phyloP scores from a whole-genome alignment of 495 filamentous ascomycete genomes.

The Immersiella caudata region DNA sequence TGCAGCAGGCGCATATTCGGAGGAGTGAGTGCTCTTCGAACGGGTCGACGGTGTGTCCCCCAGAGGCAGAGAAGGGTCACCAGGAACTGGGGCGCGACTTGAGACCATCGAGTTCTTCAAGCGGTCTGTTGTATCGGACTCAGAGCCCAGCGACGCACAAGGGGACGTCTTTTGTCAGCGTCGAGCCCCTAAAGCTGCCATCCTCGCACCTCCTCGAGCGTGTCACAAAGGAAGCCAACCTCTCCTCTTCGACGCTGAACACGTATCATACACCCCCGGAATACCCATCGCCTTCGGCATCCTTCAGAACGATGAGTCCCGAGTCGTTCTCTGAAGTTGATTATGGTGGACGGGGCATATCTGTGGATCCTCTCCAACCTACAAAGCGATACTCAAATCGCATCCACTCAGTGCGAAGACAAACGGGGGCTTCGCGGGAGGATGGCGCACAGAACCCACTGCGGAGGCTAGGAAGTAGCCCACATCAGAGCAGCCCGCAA shows the following conservation, averaged over 20 bases:
- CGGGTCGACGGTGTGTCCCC: conserved; percentile 22
- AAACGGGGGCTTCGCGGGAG: background rate
- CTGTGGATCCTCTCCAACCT: background rate
- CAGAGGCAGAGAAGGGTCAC: background rate
- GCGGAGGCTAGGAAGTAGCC: background rate
- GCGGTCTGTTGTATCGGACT: background rate
- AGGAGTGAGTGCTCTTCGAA: conserved; percentile 2
- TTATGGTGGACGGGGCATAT: no score
- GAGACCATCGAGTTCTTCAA: background rate
- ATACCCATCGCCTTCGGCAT: conserved; percentile 27
- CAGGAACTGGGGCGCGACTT: background rate
- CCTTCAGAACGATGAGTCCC: conserved; percentile 7
- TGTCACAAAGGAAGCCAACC: conserved; percentile 11
- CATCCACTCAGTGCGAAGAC: background rate
- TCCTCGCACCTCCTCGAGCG: conserved; percentile 23
- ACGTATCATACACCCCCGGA: conserved; percentile 31
- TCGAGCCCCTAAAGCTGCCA: conserved; percentile 37
- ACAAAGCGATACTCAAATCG: background rate
- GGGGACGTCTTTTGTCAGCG: conserved; percentile 31
- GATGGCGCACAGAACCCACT: conserved; percentile 12
- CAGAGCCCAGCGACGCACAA: conserved; percentile 11
- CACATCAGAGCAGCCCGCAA: background rate
- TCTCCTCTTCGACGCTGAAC: conserved; percentile 18
- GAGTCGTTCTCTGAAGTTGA: background rate
- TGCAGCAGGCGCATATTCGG: background rate